These are phyloP conservation scores for Plasmodium fragile DNA, from an alignment of 169 alveolate species.

Conservation along the genomic window DNA sequence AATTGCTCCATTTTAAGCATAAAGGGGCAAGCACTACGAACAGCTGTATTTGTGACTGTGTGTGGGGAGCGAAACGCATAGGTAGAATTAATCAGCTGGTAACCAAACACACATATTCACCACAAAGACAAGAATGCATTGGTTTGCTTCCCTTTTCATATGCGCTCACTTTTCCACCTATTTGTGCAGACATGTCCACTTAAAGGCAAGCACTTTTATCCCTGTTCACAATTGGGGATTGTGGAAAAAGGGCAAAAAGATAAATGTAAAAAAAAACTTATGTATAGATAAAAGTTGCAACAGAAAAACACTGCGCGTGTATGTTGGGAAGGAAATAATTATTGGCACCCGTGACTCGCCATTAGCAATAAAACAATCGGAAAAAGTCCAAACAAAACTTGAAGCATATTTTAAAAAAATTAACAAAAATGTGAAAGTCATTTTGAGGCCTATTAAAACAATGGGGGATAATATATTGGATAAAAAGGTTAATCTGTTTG, in stretches of 20 bases:
- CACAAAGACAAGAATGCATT: constrained; percentile 34
- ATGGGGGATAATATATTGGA: constrained; percentile 66
- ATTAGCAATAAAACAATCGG: constrained; percentile 62
- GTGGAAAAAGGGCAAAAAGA: background rate
- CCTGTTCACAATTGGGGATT: constrained; percentile 2
- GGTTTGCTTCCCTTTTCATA: constrained; percentile 1
- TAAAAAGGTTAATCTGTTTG: constrained; percentile 36
- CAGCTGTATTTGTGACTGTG: background rate
- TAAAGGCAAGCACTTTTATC: constrained; percentile 3
- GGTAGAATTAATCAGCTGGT: background rate
- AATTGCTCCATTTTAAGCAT: background rate
- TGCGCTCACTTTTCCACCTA: constrained; percentile 1
- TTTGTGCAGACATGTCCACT: constrained; percentile 30
- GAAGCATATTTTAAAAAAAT: constrained; percentile 47
- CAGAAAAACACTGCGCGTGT: constrained; percentile 7
- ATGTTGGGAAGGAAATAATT: constrained; percentile 31
- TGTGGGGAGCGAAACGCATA: background rate
- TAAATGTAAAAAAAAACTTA: constrained; percentile 1
- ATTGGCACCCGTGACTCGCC: constrained; percentile 73
- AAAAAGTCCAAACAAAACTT: constrained; percentile 36
- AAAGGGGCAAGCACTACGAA: background rate
- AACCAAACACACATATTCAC: background rate
- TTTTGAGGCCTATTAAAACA: constrained; percentile 56
- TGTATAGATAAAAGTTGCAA: constrained; percentile 16
- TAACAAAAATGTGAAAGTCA: constrained; percentile 43